Percentiles rank a stretch among this genome's conserved stretches.
Conservation (phyloP, 1,284 basidiomycete species). For the Marasmius sp. region DNA sequence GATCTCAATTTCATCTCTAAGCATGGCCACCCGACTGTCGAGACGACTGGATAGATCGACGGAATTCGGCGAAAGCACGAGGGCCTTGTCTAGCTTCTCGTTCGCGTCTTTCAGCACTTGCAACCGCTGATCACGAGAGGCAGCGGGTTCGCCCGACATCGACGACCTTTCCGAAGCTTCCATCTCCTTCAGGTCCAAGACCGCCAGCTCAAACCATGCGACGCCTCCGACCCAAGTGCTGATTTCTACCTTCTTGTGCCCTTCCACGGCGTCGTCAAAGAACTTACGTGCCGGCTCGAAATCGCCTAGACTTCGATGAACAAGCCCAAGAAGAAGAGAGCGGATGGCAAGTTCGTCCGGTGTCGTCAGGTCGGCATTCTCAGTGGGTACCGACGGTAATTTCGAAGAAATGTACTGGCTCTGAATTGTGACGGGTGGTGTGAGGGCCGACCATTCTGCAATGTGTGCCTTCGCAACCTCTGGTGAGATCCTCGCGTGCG, state of each 20-base stretch:
- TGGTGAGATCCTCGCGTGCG: constrained; percentile 54
- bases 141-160: not conserved
- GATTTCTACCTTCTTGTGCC: constrained; percentile 38
- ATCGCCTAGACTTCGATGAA: constrained; percentile 55
- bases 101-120: constrained; percentile 45
- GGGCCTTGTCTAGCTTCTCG: constrained; percentile 52
- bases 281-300: constrained; percentile 45
- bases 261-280: constrained; percentile 49
- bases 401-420: constrained; percentile 28
- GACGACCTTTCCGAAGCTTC: constrained; percentile 25
- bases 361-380: constrained; percentile 52
- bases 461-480: constrained; percentile 58
- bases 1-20: constrained; percentile 64
- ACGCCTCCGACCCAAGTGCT: constrained; percentile 70
- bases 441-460: constrained; percentile 43
- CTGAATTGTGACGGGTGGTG: constrained; percentile 41
- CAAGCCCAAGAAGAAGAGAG: constrained; percentile 64
- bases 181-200: constrained; percentile 60
- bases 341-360: constrained; percentile 71
- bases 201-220: constrained; percentile 66
- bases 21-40: constrained; percentile 67
- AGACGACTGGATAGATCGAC: constrained; percentile 66
- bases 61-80: constrained; percentile 47
- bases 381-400: constrained; percentile 10
- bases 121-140: constrained; percentile 42